A percentile compares a stretch with the other conserved stretches of the same genome.
Conservation (phyloP, 2,329 filamentous ascomycete genomes). For the Epichloe sp. region DNA sequence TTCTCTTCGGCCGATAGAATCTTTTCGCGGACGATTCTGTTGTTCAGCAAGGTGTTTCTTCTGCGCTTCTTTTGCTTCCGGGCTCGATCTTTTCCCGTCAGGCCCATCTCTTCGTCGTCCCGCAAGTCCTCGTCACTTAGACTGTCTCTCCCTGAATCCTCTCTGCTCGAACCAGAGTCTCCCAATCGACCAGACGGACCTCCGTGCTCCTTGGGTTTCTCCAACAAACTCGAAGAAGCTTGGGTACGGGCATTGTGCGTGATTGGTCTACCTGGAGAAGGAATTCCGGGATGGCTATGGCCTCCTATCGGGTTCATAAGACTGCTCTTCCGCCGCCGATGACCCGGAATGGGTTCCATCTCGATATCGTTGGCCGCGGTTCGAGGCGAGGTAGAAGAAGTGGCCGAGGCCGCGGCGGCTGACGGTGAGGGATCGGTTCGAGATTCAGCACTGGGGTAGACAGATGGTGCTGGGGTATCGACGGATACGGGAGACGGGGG, state of each 20-base stretch:
- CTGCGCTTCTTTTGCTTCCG: constrained; percentile 53
- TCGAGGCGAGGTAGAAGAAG: constrained; percentile 7
- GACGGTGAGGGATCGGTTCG: constrained; percentile 1
- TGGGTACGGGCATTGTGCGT: constrained; percentile 5
- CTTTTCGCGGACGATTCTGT: constrained; percentile 49
- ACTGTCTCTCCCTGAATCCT: constrained; percentile 34
- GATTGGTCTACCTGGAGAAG: constrained; percentile 9
- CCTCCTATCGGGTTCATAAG: constrained; percentile 28
- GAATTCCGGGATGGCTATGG: constrained; percentile 10
- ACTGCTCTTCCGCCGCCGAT: constrained; percentile 43
- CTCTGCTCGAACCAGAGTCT: constrained; percentile 9
- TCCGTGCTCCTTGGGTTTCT: constrained; percentile 30
- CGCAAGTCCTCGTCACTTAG: constrained; percentile 60
- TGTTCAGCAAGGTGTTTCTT: constrained; percentile 56
- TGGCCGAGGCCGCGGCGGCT: constrained; percentile 6
- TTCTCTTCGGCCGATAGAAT: constrained; percentile 57
- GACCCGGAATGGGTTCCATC: constrained; percentile 41
- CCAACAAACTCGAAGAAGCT: constrained; percentile 13
- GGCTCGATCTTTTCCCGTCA: constrained; percentile 60
- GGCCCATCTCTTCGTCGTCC: constrained; percentile 80
- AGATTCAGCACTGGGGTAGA: not conserved
- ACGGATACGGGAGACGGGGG: not conserved
- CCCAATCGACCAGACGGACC: constrained; percentile 7
- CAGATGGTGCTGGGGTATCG: not conserved
- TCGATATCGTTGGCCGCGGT: constrained; percentile 32